These are phyloP conservation scores for Fusarium drepaniforme DNA, from an alignment of 2,329 filamentous ascomycete genomes.

Conservation along the genomic window DNA sequence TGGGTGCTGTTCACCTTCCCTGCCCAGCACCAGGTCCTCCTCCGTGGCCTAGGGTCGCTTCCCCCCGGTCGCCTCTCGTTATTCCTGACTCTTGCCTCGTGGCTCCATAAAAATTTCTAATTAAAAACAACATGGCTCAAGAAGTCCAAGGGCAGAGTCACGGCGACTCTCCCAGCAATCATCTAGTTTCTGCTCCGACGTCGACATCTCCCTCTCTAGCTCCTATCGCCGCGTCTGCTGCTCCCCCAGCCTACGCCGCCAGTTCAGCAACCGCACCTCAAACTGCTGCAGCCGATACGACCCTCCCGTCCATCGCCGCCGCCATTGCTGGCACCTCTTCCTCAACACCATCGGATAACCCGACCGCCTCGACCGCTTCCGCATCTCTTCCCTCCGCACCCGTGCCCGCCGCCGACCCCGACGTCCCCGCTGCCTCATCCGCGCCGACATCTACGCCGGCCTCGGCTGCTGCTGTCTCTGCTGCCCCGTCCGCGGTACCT, in stretches of 20 bases:
- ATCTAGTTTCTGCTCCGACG: constrained; percentile 39
- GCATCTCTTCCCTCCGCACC: constrained; percentile 26
- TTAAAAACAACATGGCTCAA: constrained; percentile 51
- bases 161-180: constrained; percentile 45
- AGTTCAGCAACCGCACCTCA: constrained; percentile 19
- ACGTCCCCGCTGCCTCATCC: constrained; percentile 24
- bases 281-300: constrained; percentile 32
- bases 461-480: constrained; percentile 32
- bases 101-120: constrained; percentile 54
- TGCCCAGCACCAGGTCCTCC: constrained; percentile 43
- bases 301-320: constrained; percentile 26
- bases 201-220: constrained; percentile 43
- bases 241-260: constrained; percentile 32
- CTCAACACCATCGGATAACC: constrained; percentile 27
- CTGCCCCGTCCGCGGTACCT: constrained; percentile 32
- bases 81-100: constrained; percentile 48
- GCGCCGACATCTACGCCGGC: constrained; percentile 30
- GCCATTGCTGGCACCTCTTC: constrained; percentile 30
- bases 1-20: constrained; percentile 41
- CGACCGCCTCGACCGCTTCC: constrained; percentile 36
- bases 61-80: constrained; percentile 44
- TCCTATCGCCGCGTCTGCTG: constrained; percentile 37
- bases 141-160: constrained; percentile 48
- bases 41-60: constrained; percentile 48
- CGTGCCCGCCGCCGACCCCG: constrained; percentile 31